Conservation (phyloP, 306 rosid genomes). For the Delonix regia region DNA sequence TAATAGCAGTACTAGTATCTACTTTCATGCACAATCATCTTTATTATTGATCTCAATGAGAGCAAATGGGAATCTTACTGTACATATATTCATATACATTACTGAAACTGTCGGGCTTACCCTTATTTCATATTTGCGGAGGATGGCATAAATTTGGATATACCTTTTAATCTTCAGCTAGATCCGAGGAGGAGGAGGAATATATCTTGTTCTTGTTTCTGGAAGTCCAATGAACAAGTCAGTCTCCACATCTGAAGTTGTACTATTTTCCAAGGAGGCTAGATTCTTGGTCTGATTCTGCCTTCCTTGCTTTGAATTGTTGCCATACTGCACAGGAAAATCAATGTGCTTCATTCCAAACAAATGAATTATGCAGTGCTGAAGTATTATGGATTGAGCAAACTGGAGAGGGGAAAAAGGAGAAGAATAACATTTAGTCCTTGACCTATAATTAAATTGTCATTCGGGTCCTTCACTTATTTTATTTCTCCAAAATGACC, state of each 20-base stretch:
- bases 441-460: no score
- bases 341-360: not conserved
- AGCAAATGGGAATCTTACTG: conserved; percentile 26
- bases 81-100: conserved; percentile 6
- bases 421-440: no score
- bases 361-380: no score
- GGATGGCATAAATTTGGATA: not conserved
- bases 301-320: not conserved
- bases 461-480: no score
- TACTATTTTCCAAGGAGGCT: no score
- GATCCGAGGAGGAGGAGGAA: conserved; percentile 4
- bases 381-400: no score
- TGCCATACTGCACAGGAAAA: not conserved
- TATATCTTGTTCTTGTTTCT: conserved; percentile 49
- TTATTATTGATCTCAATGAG: conserved; percentile 23
- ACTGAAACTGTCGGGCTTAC: conserved; percentile 20
- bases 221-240: conserved; percentile 80
- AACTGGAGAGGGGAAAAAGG: no score
- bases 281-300: not conserved
- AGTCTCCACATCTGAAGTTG: conserved; percentile 50
- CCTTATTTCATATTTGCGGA: conserved; percentile 29
- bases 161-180: conserved; percentile 15
- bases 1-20: not conserved
- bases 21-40: not conserved
- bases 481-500: no score